Evolutionary conservation across 2,329 filamentous ascomycete species (phyloP).

Genomic region (Xylariaceae sp.): DNA sequence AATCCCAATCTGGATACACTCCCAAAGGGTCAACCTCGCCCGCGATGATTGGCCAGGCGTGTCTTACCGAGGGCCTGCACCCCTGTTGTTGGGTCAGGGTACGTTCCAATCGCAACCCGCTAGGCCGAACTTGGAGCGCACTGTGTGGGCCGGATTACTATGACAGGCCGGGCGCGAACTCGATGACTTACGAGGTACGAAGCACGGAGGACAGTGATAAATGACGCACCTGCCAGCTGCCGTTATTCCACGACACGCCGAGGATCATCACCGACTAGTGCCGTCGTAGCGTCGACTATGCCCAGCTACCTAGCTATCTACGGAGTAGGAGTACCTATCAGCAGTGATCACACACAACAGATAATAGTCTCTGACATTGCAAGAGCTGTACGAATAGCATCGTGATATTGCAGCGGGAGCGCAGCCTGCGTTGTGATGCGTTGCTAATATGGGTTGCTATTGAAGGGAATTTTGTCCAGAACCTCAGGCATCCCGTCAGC

Average conservation of each 20-base stretch:
- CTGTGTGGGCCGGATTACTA: slow-evolving; percentile 21
- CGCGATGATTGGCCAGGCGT: slow-evolving; percentile 26
- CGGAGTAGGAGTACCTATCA: no score
- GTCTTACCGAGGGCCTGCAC: slow-evolving; percentile 21
- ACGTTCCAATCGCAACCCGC: neutral
- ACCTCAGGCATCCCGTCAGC: slow-evolving; percentile 13
- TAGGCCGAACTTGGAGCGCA: slow-evolving; percentile 12
- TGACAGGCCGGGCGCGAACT: slow-evolving; percentile 8
- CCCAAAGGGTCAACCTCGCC: slow-evolving; percentile 29
- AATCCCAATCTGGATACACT: slow-evolving; percentile 31
- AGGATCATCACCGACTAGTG: neutral
- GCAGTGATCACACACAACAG: neutral
- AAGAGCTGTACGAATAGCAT: neutral
- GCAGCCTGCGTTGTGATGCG: neutral
- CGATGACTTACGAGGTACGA: neutral
- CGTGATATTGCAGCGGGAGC: slow-evolving; percentile 7
- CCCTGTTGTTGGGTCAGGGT: neutral
- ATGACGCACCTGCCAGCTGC: slow-evolving; percentile 12
- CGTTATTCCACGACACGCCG: neutral
- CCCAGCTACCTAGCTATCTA: no score
- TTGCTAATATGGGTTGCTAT: slow-evolving; percentile 1
- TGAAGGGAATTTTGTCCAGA: neutral
- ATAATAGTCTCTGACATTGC: neutral
- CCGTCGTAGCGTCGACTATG: neutral
- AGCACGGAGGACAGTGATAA: slow-evolving; percentile 1